Evolutionary conservation across 2,329 filamentous ascomycete genomes (phyloP).

Genomic region (Dactylellina drechsleri): DNA sequence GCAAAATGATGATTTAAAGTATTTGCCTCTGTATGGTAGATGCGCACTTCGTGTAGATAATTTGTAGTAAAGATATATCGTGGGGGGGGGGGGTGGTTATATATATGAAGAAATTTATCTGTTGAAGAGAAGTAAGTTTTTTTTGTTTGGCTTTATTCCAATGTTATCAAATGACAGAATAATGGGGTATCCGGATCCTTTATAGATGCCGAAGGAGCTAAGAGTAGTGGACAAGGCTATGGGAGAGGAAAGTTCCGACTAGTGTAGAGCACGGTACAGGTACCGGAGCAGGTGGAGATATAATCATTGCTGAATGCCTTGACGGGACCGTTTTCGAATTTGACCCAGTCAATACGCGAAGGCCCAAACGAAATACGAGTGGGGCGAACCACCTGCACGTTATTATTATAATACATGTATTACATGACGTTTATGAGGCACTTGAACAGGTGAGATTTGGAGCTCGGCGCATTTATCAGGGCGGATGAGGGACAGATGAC

Average conservation of each 20-base stretch:
- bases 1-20: conserved; percentile 1
- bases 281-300: conserved; percentile 54
- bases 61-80: conserved; percentile 6
- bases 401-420: conserved; percentile 55
- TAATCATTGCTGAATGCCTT: conserved; percentile 55
- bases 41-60: background rate
- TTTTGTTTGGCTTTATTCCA: conserved; percentile 20
- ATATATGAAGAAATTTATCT: conserved; percentile 15
- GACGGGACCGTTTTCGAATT: conserved; percentile 54
- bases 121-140: conserved; percentile 15
- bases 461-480: conserved; percentile 54
- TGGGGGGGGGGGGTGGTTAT: conserved; percentile 28
- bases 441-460: conserved; percentile 55
- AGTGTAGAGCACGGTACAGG: conserved; percentile 54
- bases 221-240: conserved; percentile 41
- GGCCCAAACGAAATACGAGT: conserved; percentile 50
- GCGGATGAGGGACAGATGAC: conserved; percentile 53
- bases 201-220: conserved; percentile 53
- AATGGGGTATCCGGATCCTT: conserved; percentile 53
- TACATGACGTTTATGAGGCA: conserved; percentile 56
- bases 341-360: conserved; percentile 49
- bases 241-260: conserved; percentile 54
- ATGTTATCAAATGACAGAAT: conserved; percentile 41
- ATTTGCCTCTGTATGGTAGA: conserved; percentile 19
- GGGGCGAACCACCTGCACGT: conserved; percentile 54